phyloP scores from a whole-genome alignment of 306 rosid genomes.

The Malus sylvestris region DNA sequence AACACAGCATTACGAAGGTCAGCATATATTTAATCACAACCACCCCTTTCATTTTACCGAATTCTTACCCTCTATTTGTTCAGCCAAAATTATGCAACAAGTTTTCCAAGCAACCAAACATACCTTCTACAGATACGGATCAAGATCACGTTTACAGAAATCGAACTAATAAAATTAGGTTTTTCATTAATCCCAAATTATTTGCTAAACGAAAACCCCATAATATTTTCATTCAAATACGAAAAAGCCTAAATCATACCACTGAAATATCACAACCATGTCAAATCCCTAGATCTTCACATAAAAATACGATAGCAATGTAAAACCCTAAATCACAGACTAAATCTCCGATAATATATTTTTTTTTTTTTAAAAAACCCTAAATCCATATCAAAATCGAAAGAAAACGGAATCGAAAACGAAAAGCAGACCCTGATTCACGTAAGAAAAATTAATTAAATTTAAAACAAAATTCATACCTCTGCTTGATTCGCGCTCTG shows the following conservation, averaged over 20 bases:
- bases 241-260: neutral
- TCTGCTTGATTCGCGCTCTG: neutral
- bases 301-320: no score
- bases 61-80: neutral
- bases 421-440: constrained; percentile 10
- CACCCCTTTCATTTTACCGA: neutral
- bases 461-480: constrained; percentile 15
- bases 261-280: neutral
- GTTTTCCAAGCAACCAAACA: no score
- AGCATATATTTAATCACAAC: neutral
- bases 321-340: neutral
- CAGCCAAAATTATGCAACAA: neutral
- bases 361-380: no score
- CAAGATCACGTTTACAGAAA: neutral
- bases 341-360: neutral
- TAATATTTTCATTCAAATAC: neutral
- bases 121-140: neutral
- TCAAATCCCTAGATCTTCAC: neutral
- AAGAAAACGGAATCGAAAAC: no score
- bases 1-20: no score
- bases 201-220: neutral
- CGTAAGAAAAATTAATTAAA: neutral
- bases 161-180: neutral
- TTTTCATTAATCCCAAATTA: neutral
- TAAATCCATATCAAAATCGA: neutral